phyloP scores from a whole-genome alignment of 2,329 filamentous ascomycete genomes.

The Fulvia fulva region DNA sequence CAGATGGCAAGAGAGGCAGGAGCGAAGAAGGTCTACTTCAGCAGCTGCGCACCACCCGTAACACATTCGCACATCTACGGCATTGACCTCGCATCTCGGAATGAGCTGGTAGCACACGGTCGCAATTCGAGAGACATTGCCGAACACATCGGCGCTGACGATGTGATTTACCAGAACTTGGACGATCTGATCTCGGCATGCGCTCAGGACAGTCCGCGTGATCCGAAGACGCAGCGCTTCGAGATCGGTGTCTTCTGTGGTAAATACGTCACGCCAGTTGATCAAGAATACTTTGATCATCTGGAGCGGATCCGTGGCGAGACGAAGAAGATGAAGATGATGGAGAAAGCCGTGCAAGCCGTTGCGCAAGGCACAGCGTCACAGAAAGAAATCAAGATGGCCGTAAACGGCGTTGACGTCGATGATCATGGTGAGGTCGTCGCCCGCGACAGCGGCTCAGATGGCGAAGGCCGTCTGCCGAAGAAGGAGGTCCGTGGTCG shows the following conservation, averaged over 20 bases:
- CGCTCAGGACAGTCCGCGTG: slow-evolving; percentile 61
- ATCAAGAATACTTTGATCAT: slow-evolving; percentile 76
- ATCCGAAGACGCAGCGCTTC: slow-evolving; percentile 60
- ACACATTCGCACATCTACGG: slow-evolving; percentile 83
- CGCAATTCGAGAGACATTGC: slow-evolving; percentile 60
- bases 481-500: slow-evolving; percentile 32
- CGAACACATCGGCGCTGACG: slow-evolving; percentile 66
- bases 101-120: slow-evolving; percentile 68
- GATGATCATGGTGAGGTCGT: slow-evolving; percentile 55
- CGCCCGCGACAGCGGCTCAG: slow-evolving; percentile 40
- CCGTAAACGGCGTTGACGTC: slow-evolving; percentile 58
- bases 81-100: slow-evolving; percentile 68
- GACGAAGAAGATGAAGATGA: slow-evolving; percentile 62
- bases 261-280: slow-evolving; percentile 76
- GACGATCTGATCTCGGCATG: slow-evolving; percentile 78
- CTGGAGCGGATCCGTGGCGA: slow-evolving; percentile 69
- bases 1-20: slow-evolving; percentile 80
- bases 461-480: slow-evolving; percentile 23
- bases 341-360: slow-evolving; percentile 61
- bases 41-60: slow-evolving; percentile 76
- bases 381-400: slow-evolving; percentile 58
- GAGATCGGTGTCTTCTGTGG: slow-evolving; percentile 92
- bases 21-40: slow-evolving; percentile 77
- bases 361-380: slow-evolving; percentile 61
- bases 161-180: slow-evolving; percentile 72